A percentile compares a stretch with the other conserved stretches of the same genome.
These are phyloP conservation scores for Plasmodium coatneyi DNA, from an alignment of 169 alveolate species.

Conservation along the genomic window DNA sequence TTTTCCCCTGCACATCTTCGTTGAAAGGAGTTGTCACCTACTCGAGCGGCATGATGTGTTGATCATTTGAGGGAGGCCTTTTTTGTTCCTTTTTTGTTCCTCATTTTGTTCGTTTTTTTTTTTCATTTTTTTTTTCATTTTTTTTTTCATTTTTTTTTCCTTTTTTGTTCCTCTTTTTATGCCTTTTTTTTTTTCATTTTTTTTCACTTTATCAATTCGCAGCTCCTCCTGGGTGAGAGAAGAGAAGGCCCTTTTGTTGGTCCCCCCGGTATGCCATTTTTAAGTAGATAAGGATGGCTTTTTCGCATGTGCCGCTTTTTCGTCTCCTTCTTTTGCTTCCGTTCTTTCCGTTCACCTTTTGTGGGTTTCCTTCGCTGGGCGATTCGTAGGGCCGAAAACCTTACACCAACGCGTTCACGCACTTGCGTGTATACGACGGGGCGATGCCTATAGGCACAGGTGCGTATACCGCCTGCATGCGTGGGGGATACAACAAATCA, in stretches of 20 bases:
- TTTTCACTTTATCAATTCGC: neutral
- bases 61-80: neutral
- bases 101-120: too few species aligned
- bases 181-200: too few species aligned
- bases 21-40: neutral
- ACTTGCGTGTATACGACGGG: neutral
- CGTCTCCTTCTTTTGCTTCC: neutral
- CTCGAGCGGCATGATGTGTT: neutral
- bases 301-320: neutral
- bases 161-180: neutral
- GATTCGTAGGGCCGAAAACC: neutral
- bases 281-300: neutral
- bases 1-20: neutral
- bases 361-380: neutral
- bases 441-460: neutral
- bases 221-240: neutral
- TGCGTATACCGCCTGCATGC: neutral
- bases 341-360: neutral
- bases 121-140: too few species aligned
- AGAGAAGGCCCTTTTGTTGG: neutral
- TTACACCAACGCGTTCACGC: neutral
- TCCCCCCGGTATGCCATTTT: neutral
- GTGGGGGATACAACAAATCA: neutral
- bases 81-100: neutral
- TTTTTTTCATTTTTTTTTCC: neutral